Conservation (phyloP, 202 grass and related monocot genomes). For the Schoenoplectus triqueter region DNA sequence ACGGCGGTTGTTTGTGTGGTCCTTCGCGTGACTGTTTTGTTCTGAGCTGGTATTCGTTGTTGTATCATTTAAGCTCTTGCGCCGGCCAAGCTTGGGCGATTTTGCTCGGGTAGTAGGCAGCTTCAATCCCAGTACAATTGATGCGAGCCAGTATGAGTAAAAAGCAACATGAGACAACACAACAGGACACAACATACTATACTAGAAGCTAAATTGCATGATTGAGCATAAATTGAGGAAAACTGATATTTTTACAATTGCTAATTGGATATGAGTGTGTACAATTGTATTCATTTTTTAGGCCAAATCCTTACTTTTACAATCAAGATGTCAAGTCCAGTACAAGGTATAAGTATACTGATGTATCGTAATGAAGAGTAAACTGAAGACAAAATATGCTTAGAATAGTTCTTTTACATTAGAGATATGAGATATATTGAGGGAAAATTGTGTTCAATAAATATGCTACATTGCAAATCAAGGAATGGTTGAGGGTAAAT, state of each 20-base stretch:
- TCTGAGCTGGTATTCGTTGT: conserved; percentile 52
- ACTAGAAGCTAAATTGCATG: neutral
- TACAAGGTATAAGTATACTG: neutral
- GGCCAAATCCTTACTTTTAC: neutral
- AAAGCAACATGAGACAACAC: neutral
- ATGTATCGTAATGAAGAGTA: neutral
- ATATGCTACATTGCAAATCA: neutral
- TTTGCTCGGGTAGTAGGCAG: conserved; percentile 83
- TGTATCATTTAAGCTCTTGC: conserved; percentile 62
- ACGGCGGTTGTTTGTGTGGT: conserved; percentile 50
- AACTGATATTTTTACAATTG: neutral
- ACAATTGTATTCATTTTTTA: neutral
- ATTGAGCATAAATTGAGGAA: neutral
- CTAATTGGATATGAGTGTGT: neutral
- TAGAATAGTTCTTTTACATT: neutral
- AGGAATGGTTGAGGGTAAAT: neutral
- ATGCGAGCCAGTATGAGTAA: conserved; percentile 1
- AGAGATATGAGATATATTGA: neutral
- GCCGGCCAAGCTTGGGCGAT: conserved; percentile 86
- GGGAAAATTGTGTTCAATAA: neutral
- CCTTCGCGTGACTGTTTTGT: conserved; percentile 50
- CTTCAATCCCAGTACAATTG: conserved; percentile 41
- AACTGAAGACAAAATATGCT: neutral
- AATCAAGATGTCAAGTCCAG: neutral
- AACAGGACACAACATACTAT: neutral